Conservation (phyloP, 202 grass and related monocot species). For the Carex arenaria region DNA sequence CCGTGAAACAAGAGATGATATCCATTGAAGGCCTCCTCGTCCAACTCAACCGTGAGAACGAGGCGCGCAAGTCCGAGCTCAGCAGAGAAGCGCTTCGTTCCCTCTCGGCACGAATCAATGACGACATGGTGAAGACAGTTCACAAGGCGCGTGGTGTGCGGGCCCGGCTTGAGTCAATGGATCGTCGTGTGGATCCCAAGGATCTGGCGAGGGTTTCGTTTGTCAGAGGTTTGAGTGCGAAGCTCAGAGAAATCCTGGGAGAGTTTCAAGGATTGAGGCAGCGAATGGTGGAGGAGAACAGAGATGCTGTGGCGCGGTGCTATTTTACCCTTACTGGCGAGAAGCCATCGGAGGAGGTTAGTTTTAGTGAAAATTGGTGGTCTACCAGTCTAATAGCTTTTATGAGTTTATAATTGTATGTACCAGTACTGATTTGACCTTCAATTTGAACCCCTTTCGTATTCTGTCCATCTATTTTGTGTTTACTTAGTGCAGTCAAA, state of each 20-base stretch:
- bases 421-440: neutral
- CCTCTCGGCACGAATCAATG: slow-evolving; percentile 64
- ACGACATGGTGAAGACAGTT: slow-evolving; percentile 56
- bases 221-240: slow-evolving; percentile 28
- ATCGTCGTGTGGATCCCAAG: slow-evolving; percentile 39
- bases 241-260: slow-evolving; percentile 43
- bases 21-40: slow-evolving; percentile 47
- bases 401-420: neutral
- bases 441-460: neutral
- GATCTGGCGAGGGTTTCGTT: slow-evolving; percentile 68
- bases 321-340: slow-evolving; percentile 60
- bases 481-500: neutral
- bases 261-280: slow-evolving; percentile 50
- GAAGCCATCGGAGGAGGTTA: slow-evolving; percentile 41
- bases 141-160: slow-evolving; percentile 51
- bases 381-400: neutral
- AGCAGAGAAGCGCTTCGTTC: slow-evolving; percentile 49
- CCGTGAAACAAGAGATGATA: slow-evolving; percentile 51
- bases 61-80: slow-evolving; percentile 73
- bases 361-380: neutral
- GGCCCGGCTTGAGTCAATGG: slow-evolving; percentile 57
- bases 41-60: slow-evolving; percentile 62
- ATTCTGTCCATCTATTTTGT: neutral
- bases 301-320: slow-evolving; percentile 36
- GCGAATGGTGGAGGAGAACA: slow-evolving; percentile 50